Conservation (phyloP, 1,284 basidiomycete genomes). For the Phylloboletellus chloephorus region DNA sequence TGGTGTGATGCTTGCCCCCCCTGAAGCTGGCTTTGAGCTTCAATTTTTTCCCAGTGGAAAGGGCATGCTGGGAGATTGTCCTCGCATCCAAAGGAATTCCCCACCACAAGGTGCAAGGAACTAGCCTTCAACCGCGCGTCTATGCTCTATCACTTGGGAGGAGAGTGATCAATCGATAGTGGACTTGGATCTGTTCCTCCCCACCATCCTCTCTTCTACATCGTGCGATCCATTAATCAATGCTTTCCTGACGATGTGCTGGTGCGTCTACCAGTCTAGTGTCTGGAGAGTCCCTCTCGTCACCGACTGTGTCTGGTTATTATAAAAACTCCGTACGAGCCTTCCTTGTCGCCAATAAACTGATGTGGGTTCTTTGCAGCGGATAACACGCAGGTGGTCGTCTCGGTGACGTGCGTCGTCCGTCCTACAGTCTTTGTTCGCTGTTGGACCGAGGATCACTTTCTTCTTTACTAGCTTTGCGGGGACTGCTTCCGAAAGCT, state of each 20-base stretch:
- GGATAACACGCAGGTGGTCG: background rate
- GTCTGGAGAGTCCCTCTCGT: background rate
- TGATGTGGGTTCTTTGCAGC: background rate
- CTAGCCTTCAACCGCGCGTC: background rate
- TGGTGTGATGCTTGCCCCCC: background rate
- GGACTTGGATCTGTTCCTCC: background rate
- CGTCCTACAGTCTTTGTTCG: background rate
- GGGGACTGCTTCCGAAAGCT: background rate
- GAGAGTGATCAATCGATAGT: background rate
- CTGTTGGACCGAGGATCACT: background rate
- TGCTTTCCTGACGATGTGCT: background rate
- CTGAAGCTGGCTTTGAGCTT: background rate
- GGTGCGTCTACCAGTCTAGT: conserved; percentile 11
- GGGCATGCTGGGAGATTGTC: background rate
- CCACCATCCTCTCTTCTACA: background rate
- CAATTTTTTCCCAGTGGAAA: background rate
- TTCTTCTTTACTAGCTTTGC: background rate
- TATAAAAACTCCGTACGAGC: background rate
- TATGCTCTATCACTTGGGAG: background rate
- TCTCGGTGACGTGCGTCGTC: background rate
- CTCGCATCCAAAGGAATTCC: conserved; percentile 8
- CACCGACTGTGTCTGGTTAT: background rate
- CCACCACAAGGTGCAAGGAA: background rate
- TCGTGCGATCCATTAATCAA: background rate
- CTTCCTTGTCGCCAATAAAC: too few relatives aligned